Base-by-base conservation (phyloP, 2,329 filamentous ascomycete genomes). In the Aspergillus phoenicis region DNA sequence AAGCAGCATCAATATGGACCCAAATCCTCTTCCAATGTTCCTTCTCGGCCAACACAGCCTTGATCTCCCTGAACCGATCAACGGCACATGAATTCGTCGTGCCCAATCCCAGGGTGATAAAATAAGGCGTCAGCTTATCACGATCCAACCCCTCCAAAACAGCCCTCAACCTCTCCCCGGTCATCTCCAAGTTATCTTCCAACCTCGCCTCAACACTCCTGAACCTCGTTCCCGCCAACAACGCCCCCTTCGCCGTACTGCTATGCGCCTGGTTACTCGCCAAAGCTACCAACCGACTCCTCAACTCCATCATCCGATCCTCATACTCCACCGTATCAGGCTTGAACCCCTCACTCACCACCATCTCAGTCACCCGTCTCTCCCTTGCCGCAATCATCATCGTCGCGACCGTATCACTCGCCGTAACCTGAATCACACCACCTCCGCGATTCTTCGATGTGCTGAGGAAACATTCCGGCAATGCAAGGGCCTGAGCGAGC, bases 1-100 rank as follows among this genome's bases (percentile, higher is more conserved):
- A 97, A 0, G 94, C 94, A 10, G 91, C 94, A 77, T 98, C 94
- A 57, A 97, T 86, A 77, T 98, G 94, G 20, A 97, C 89, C 93
- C 94, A 97, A 57, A 97, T 80, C 61, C 84, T 77, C 8, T 84
- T 84, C 71, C 83, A 85, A 3, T 69, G 62, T 20, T 76, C 70
- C 62, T 75, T 77, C 66, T 81, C 75, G 10, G 69, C 68, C 38
- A 84, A 71, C 1, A 88, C 80, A 5, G 80, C 79, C 15, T 84
- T 86, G 69, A 96, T 89, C 64, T 87, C 87, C 1, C 78, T 82
- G 69, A 97, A 90, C 71, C 93, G 89, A 77, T 98, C 94, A 24
- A 94, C 84, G 5, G 92, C 91, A 73, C 93, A 97, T 0, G 93
- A 93, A 62, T 90, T 89, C 1, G 94, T 98, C 0, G 91, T 94